Conservation (phyloP, 768 basidiomycete genomes). For the Lactarius vividus region DNA sequence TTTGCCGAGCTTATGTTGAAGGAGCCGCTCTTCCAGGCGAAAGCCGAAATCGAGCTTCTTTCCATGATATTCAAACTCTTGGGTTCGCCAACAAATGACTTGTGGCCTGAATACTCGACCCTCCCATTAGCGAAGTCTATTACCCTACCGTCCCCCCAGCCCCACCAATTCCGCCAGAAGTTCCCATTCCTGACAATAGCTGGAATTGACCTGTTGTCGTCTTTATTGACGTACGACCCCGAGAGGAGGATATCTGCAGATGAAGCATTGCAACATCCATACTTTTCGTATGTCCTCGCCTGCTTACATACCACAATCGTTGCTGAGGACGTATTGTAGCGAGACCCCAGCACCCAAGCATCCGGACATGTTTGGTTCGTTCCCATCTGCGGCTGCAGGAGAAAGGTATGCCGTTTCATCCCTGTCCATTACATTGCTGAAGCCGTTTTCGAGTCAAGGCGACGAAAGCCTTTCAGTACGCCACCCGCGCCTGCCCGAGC, state of each 20-base stretch:
- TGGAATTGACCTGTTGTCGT: constrained; percentile 81
- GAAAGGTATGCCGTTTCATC: constrained; percentile 67
- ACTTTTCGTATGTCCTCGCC: constrained; percentile 68
- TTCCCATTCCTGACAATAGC: constrained; percentile 82
- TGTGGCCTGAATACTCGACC: constrained; percentile 81
- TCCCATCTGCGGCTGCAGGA: constrained; percentile 94
- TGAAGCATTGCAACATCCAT: constrained; percentile 86
- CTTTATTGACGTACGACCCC: constrained; percentile 87
- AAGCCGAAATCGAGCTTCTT: constrained; percentile 89
- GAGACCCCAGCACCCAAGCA: constrained; percentile 96
- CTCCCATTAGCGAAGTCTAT: constrained; percentile 83
- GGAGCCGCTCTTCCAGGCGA: constrained; percentile 97
- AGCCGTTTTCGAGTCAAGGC: constrained; percentile 41
- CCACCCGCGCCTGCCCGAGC: constrained; percentile 77
- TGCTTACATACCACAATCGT: background rate
- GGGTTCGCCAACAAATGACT: constrained; percentile 82
- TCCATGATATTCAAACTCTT: constrained; percentile 93
- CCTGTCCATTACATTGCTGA: background rate
- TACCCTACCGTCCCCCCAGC: constrained; percentile 69
- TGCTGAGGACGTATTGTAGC: constrained; percentile 39
- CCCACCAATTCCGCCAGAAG: constrained; percentile 74
- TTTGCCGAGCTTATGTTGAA: constrained; percentile 94
- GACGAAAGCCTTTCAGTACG: constrained; percentile 73
- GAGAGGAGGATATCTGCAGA: constrained; percentile 82
- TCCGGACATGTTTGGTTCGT: constrained; percentile 91